Conservation (phyloP, 768 basidiomycete species). For the Termitomyces heimii region DNA sequence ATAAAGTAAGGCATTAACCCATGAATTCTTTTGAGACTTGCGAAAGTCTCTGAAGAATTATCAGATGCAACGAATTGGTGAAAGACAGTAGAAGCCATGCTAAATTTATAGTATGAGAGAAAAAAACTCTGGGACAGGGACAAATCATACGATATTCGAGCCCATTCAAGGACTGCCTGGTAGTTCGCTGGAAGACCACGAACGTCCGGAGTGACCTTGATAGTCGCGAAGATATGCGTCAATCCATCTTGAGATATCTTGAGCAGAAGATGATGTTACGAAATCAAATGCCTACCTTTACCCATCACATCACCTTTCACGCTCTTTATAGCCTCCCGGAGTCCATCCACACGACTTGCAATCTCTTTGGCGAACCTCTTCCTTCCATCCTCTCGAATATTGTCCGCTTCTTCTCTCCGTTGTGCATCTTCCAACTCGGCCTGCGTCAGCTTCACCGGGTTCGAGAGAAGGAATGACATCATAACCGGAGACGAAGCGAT, state of each 20-base stretch:
- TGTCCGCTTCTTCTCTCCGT: slow-evolving; percentile 84
- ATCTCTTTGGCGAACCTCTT: slow-evolving; percentile 86
- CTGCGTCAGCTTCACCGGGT: slow-evolving; percentile 58
- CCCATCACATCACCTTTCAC: slow-evolving; percentile 95
- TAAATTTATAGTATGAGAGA: slow-evolving; percentile 22
- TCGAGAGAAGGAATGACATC: slow-evolving; percentile 76
- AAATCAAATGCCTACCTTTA: slow-evolving; percentile 43
- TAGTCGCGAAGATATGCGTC: slow-evolving; percentile 80
- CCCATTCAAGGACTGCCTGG: slow-evolving; percentile 92
- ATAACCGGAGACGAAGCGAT: slow-evolving; percentile 87
- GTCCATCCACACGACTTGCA: slow-evolving; percentile 75
- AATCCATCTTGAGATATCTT: slow-evolving; percentile 60
- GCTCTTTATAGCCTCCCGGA: slow-evolving; percentile 76
- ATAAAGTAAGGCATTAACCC: slow-evolving; percentile 98
- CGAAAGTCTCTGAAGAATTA: slow-evolving; percentile 83
- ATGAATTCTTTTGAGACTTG: slow-evolving; percentile 86
- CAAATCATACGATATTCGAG: slow-evolving; percentile 84
- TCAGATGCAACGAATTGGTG: slow-evolving; percentile 93
- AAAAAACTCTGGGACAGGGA: neutral
- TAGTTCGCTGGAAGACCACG: slow-evolving; percentile 79
- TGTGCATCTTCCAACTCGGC: slow-evolving; percentile 78
- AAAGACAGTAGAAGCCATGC: slow-evolving; percentile 93
- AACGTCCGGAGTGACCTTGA: slow-evolving; percentile 75
- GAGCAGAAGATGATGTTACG: neutral
- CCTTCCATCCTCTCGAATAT: slow-evolving; percentile 79